These are phyloP conservation scores for Ophiostoma tasmaniense DNA, from an alignment of 2,329 filamentous ascomycete species.

Conservation along the genomic window DNA sequence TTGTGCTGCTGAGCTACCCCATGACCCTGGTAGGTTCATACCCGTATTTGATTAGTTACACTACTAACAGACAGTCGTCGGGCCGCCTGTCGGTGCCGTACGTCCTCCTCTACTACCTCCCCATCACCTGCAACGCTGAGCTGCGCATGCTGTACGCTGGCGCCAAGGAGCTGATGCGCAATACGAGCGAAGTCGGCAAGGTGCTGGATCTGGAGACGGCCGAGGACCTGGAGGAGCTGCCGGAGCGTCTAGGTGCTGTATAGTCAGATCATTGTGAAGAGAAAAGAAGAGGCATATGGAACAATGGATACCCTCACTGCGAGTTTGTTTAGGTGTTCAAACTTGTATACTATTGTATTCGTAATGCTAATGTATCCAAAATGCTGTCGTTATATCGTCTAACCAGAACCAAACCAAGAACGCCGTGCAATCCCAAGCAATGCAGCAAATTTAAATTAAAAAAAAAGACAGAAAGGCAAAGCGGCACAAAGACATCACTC, in stretches of 20 bases:
- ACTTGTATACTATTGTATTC: neutral
- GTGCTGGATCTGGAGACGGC: conserved; percentile 76
- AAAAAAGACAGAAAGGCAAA: neutral
- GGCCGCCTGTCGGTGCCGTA: conserved; percentile 86
- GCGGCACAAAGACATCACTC: neutral
- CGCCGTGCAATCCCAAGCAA: neutral
- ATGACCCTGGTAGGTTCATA: conserved; percentile 59
- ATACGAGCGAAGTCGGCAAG: conserved; percentile 78
- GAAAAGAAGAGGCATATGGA: neutral
- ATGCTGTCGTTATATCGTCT: neutral
- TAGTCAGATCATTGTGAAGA: neutral
- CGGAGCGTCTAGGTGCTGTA: conserved; percentile 47
- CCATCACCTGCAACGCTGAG: conserved; percentile 80
- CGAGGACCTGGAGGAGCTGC: conserved; percentile 77
- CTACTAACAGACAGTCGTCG: conserved; percentile 49
- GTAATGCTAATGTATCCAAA: neutral
- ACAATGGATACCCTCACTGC: neutral
- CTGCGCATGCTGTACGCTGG: conserved; percentile 90
- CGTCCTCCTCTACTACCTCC: conserved; percentile 89
- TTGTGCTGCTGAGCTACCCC: conserved; percentile 83
- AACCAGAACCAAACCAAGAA: neutral
- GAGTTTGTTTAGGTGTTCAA: neutral
- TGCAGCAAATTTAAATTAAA: neutral
- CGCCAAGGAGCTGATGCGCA: conserved; percentile 92
- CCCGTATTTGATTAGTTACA: conserved; percentile 4